Percentiles rank a stretch among this genome's conserved stretches.
These are phyloP conservation scores for Oehlia diaphana DNA, from an alignment of 192 early-diverging fungal genomes.

Conservation along the genomic window DNA sequence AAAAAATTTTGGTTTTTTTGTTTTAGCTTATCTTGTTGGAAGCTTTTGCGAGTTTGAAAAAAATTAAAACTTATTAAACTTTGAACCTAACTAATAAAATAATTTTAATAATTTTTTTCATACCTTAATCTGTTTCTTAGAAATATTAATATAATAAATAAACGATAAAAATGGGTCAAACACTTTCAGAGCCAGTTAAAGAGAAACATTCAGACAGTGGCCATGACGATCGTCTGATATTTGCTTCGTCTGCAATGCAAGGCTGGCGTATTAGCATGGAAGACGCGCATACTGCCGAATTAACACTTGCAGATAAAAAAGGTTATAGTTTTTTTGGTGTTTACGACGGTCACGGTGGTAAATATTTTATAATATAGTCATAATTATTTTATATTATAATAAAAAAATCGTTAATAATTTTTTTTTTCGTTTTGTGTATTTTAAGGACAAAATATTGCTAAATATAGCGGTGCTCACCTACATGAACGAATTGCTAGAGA, in stretches of 20 bases:
- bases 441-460: slow-evolving; percentile 74
- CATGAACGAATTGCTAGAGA: slow-evolving; percentile 71
- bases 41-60: background rate
- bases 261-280: slow-evolving; percentile 99
- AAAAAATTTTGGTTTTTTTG: too few species aligned
- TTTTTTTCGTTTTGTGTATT: background rate
- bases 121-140: background rate
- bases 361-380: slow-evolving; percentile 16
- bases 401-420: background rate
- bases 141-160: background rate
- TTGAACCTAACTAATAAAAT: too few species aligned
- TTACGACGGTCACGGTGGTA: slow-evolving; percentile 95
- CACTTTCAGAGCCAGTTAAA: slow-evolving; percentile 88
- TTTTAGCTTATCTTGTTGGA: too few species aligned
- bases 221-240: slow-evolving; percentile 74
- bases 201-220: slow-evolving; percentile 83
- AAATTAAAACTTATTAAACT: too few species aligned
- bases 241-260: slow-evolving; percentile 93
- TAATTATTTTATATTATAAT: background rate
- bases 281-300: slow-evolving; percentile 90
- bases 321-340: slow-evolving; percentile 90
- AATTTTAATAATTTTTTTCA: background rate
- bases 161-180: slow-evolving; percentile 83
- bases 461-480: slow-evolving; percentile 76
- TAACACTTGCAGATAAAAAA: slow-evolving; percentile 65